Evolutionary conservation across 345 rosid genomes (phyloP).

Genomic region (Corymbia maculata): DNA sequence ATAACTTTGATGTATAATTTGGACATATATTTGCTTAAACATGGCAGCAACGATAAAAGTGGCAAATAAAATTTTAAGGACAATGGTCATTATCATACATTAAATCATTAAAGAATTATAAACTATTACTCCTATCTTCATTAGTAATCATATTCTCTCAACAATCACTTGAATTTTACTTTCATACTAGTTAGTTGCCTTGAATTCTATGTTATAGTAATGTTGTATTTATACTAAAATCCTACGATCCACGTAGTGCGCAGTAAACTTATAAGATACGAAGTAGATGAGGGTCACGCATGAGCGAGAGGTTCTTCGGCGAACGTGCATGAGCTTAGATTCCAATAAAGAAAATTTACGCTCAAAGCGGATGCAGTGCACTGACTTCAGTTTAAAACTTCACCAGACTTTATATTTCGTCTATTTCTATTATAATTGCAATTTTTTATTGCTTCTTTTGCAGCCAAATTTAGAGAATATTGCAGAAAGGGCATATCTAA

Average conservation of each 20-base stretch:
- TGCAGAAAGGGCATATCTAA: background rate
- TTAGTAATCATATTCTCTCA: background rate
- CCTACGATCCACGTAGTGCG: background rate
- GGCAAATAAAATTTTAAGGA: background rate
- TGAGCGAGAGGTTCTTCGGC: background rate
- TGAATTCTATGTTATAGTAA: background rate
- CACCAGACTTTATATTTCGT: background rate
- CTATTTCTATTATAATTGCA: background rate
- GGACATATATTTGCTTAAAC: background rate
- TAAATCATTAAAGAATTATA: background rate
- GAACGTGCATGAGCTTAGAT: background rate
- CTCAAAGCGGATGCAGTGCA: background rate
- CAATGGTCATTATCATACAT: background rate
- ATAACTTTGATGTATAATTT: background rate
- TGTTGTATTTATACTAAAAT: background rate
- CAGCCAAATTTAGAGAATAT: background rate
- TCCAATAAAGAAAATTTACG: background rate
- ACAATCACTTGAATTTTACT: background rate
- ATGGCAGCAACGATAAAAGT: fast-evolving
- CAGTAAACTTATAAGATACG: background rate
- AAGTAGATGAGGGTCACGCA: background rate
- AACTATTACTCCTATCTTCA: background rate
- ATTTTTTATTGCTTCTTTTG: background rate
- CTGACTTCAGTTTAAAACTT: background rate
- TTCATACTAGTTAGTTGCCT: background rate